phyloP scores from a whole-genome alignment of 345 rosid genomes.

The Barbarea vulgaris region DNA sequence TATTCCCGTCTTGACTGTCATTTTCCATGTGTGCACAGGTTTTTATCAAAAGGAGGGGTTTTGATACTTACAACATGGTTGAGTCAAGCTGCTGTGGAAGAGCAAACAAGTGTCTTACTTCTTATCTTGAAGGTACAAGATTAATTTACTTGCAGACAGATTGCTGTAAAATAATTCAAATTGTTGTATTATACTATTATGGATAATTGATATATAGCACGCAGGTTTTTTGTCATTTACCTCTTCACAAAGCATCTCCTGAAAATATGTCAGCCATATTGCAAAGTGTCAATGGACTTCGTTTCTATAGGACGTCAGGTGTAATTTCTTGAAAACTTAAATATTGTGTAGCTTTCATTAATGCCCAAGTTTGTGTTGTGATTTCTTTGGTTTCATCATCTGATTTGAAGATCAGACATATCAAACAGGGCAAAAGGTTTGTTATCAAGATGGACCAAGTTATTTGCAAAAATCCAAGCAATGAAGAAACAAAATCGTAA shows the following conservation, averaged over 20 bases:
- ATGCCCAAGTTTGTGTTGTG: constrained; percentile 34
- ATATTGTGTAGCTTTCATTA: constrained; percentile 3
- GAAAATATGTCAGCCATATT: constrained; percentile 91
- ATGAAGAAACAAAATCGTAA: constrained; percentile 69
- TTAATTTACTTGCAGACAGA: constrained; percentile 4
- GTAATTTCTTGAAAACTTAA: constrained; percentile 42
- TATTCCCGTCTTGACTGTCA: neutral
- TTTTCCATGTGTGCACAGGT: constrained; percentile 57
- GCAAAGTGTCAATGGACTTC: constrained; percentile 80
- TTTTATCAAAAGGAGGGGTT: constrained; percentile 84
- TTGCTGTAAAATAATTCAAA: neutral
- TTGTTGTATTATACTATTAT: constrained; percentile 27
- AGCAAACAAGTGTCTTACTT: constrained; percentile 78
- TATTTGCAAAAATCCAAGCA: constrained; percentile 75
- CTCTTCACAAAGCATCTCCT: constrained; percentile 84
- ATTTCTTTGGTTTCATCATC: constrained; percentile 70
- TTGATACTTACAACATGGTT: constrained; percentile 95
- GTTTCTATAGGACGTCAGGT: constrained; percentile 88
- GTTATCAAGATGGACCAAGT: constrained; percentile 89
- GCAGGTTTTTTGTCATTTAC: constrained; percentile 90
- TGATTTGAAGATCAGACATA: constrained; percentile 99
- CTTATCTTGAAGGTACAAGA: constrained; percentile 65
- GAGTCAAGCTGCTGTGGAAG: constrained; percentile 85
- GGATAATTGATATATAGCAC: constrained; percentile 29
- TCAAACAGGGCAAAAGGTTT: constrained; percentile 96